A percentile compares a stretch with the other conserved stretches of the same genome.
These are phyloP conservation scores for Talaromyces nanjingensis DNA, from an alignment of 495 filamentous ascomycete genomes.

Conservation along the genomic window DNA sequence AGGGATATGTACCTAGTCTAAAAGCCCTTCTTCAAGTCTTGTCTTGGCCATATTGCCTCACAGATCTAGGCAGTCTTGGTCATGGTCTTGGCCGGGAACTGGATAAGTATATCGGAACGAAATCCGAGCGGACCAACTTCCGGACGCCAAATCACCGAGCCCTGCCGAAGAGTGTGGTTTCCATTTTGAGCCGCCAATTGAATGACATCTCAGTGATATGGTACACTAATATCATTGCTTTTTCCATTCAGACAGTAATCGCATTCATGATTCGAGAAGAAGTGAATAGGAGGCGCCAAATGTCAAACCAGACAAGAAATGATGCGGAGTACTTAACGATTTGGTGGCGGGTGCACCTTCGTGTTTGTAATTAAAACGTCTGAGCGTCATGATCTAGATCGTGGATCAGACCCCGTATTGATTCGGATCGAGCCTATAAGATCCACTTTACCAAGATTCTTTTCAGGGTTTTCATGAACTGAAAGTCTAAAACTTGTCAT, in stretches of 20 bases:
- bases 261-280: too few species aligned
- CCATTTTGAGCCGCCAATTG: too few species aligned
- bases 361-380: not conserved
- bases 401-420: not conserved
- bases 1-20: not conserved
- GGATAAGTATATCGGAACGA: not conserved
- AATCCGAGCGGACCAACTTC: not conserved
- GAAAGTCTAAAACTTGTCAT: not conserved
- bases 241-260: too few species aligned
- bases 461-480: not conserved
- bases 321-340: too few species aligned
- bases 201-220: too few species aligned
- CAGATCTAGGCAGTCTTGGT: not conserved
- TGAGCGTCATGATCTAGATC: not conserved
- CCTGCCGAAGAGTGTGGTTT: too few species aligned
- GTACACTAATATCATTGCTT: too few species aligned
- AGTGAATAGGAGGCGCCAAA: too few species aligned
- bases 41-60: not conserved
- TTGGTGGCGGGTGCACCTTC: not conserved
- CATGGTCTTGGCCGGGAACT: too few species aligned
- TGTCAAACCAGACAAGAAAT: too few species aligned
- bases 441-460: not conserved
- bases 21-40: not conserved
- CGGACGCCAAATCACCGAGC: not conserved
- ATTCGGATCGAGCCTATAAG: not conserved